A percentile compares a stretch with the other conserved stretches of the same genome.
Evolutionary conservation across 2,329 filamentous ascomycete species (phyloP).

Genomic region (Colletotrichum caudatum): DNA sequence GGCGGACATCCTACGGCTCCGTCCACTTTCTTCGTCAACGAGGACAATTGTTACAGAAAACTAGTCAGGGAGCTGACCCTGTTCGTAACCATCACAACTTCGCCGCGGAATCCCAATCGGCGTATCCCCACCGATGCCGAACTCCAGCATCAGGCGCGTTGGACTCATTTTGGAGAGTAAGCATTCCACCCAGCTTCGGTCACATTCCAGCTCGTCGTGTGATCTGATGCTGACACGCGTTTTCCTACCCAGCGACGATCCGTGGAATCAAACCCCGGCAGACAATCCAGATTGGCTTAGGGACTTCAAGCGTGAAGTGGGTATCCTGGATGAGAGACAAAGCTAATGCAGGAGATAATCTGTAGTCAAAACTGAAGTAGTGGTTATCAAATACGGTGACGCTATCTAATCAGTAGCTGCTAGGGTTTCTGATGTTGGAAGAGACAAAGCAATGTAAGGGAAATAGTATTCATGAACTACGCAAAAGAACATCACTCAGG

Average conservation of each 20-base stretch:
- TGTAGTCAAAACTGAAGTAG: no score
- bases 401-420: neutral
- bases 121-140: conserved; percentile 52
- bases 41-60: conserved; percentile 46
- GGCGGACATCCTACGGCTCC: neutral
- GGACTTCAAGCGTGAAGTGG: conserved; percentile 38
- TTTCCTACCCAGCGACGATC: conserved; percentile 46
- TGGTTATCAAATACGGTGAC: neutral
- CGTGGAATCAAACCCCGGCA: conserved; percentile 55
- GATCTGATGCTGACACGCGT: neutral
- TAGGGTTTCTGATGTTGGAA: neutral
- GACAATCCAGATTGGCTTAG: conserved; percentile 52
- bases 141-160: conserved; percentile 50
- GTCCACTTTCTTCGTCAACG: conserved; percentile 42
- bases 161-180: conserved; percentile 49
- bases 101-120: conserved; percentile 47
- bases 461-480: neutral
- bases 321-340: conserved; percentile 12
- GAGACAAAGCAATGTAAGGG: neutral
- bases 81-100: conserved; percentile 45
- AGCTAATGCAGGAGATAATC: neutral
- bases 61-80: conserved; percentile 40
- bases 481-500: neutral
- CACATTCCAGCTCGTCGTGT: no score
- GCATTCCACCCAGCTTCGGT: neutral